Percentiles rank a stretch among this genome's conserved stretches.
Evolutionary conservation across 2,329 filamentous ascomycete species (phyloP).

Genomic region (Pseudocercospora crystallina): DNA sequence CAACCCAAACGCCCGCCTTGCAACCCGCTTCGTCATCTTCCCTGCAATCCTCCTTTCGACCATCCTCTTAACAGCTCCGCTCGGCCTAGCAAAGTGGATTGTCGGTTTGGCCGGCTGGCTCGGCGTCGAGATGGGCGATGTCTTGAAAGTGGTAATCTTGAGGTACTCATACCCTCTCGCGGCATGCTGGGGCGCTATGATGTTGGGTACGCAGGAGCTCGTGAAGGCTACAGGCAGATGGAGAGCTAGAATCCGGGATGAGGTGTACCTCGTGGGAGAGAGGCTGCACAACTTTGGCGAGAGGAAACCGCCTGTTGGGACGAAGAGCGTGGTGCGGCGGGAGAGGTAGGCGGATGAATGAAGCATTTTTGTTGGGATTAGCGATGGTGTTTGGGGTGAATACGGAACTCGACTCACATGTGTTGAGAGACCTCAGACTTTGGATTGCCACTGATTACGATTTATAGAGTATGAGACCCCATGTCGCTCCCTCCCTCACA

Average conservation of each 20-base stretch:
- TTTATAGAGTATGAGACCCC: too few relatives aligned
- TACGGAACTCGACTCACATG: background rate
- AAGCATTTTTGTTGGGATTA: constrained; percentile 2
- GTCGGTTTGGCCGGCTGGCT: constrained; percentile 35
- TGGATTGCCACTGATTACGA: too few relatives aligned
- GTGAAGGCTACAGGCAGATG: constrained; percentile 67
- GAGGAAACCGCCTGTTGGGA: constrained; percentile 38
- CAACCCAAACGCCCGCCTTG: constrained; percentile 72
- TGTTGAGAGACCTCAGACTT: too few relatives aligned
- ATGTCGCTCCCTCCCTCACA: too few relatives aligned
- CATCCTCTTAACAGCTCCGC: constrained; percentile 64
- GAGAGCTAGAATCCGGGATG: constrained; percentile 81
- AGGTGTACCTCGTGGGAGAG: constrained; percentile 95
- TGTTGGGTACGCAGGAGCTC: constrained; percentile 33
- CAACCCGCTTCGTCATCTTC: constrained; percentile 84
- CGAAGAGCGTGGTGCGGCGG: constrained; percentile 33
- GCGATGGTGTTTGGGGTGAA: constrained; percentile 6
- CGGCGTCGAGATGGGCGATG: constrained; percentile 1
- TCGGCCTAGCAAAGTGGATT: constrained; percentile 56
- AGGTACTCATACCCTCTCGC: constrained; percentile 71
- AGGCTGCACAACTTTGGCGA: constrained; percentile 91
- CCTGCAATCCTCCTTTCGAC: constrained; percentile 66
- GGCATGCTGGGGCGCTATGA: constrained; percentile 12
- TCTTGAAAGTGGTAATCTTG: constrained; percentile 17
- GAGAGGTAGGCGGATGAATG: constrained; percentile 15